Evolutionary conservation across 2,329 filamentous ascomycete genomes (phyloP).

Genomic region (Aureobasidium sp.): DNA sequence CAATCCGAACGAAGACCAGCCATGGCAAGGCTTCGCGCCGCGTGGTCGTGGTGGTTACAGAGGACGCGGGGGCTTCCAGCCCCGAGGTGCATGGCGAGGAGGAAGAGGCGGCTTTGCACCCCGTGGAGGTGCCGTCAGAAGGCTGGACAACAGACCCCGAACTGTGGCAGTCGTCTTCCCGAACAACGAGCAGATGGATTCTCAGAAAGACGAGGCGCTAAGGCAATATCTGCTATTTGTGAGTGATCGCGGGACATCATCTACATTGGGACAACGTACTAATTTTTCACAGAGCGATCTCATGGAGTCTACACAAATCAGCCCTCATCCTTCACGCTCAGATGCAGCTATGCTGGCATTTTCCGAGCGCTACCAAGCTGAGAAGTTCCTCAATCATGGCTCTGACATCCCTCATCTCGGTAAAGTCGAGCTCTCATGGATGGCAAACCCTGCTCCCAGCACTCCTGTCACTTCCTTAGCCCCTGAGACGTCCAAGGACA

Average conservation of each 20-base stretch:
- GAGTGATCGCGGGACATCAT: not conserved
- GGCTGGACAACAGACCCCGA: constrained; percentile 69
- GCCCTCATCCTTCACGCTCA: constrained; percentile 31
- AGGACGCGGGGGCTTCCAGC: constrained; percentile 34
- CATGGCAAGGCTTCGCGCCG: constrained; percentile 29
- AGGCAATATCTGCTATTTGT: constrained; percentile 58
- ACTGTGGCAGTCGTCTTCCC: constrained; percentile 52
- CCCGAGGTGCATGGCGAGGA: constrained; percentile 39
- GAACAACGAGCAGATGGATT: constrained; percentile 55
- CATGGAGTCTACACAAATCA: constrained; percentile 33
- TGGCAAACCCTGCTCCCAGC: constrained; percentile 30
- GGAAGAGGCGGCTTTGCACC: constrained; percentile 39
- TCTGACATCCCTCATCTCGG: constrained; percentile 54
- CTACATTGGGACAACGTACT: not conserved
- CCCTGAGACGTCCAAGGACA: constrained; percentile 14
- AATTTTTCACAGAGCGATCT: constrained; percentile 17
- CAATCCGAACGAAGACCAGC: constrained; percentile 46
- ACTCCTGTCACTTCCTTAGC: constrained; percentile 19
- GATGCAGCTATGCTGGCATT: constrained; percentile 38
- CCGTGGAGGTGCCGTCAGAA: constrained; percentile 48
- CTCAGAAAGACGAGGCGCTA: constrained; percentile 60
- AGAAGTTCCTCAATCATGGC: constrained; percentile 42
- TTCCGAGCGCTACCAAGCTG: constrained; percentile 52
- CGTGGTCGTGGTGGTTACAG: constrained; percentile 38
- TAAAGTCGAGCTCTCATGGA: constrained; percentile 61